Base-by-base conservation (phyloP, 164 flowering plant genomes). In the Magnolia changhungtana region DNA sequence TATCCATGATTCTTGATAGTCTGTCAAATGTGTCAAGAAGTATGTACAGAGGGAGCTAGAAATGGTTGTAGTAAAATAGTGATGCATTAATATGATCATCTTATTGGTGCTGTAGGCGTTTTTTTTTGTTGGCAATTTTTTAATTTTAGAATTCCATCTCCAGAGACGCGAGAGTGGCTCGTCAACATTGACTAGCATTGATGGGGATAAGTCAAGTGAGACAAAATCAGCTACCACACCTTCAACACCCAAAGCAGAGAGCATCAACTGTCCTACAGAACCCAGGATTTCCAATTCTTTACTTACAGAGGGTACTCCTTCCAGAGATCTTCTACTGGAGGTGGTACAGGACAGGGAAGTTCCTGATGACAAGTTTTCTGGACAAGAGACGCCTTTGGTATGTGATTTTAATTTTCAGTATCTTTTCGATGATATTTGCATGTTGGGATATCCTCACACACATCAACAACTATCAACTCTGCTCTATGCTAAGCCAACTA, bases 181-280 rank as follows among this genome's bases (percentile, higher is more conserved):
- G 74, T 87, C 90, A 45, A 73, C 91, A 74, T 68, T 85, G 79
- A 80, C 86, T 65, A 89, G 89, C 79, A 77, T 81, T 7, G 84
- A 84, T 52, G 90, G 96, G 78, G 99, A 96, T 66, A 91, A 87
- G 84, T 92, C 99, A 50, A 91, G 97, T 85, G 98, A 90, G 70
- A 76, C 89, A 27, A 92, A 89, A 81, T 94, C 98, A 80, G 80
- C 75, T 50, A 89, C 93, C 69, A 84, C 91, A 61, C 97, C 98
- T 67, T 94, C 98, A 78, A 92, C 99, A 51, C 98, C 99, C 75
- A 93, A 87, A 82, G 92, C 92, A 72, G 97, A 90, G 78, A 86
- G 83, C 73, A 69, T 80, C 67, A 90, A 88, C 82, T 78, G 81
- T 81, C 92, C 73, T 27, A 67, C 85, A 76, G 99, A 91, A 76